Evolutionary conservation across 2,329 filamentous ascomycete genomes (phyloP).

Genomic region (Aspergillus hortae): DNA sequence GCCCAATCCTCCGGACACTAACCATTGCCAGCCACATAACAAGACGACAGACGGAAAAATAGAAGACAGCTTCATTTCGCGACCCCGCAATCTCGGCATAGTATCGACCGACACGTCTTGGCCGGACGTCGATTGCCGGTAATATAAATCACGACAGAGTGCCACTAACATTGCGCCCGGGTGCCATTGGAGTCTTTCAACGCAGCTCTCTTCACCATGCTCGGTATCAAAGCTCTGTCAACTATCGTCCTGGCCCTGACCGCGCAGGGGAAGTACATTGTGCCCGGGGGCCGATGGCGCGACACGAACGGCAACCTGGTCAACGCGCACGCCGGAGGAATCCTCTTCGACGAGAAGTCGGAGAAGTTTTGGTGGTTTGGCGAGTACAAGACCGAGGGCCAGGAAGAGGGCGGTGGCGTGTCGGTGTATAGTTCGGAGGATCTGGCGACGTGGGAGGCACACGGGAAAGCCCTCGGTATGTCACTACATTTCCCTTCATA

Average conservation of each 20-base stretch:
- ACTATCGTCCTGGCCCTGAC: constrained; percentile 2
- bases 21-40: not conserved
- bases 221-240: not conserved
- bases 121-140: not conserved
- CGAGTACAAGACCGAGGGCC: constrained; percentile 58
- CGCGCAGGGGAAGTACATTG: constrained; percentile 52
- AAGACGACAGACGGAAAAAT: constrained; percentile 12
- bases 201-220: constrained; percentile 4
- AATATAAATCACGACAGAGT: not conserved
- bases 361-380: constrained; percentile 61
- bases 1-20: not conserved
- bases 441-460: constrained; percentile 56
- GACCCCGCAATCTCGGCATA: constrained; percentile 15
- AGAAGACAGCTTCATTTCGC: constrained; percentile 6
- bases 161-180: not conserved
- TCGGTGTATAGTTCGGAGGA: constrained; percentile 61
- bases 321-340: constrained; percentile 59
- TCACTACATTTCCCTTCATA: not conserved
- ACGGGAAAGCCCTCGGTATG: constrained; percentile 55
- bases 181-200: not conserved
- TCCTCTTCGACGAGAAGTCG: constrained; percentile 51
- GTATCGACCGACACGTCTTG: constrained; percentile 11
- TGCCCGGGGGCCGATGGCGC: constrained; percentile 59
- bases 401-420: constrained; percentile 58
- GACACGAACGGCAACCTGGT: constrained; percentile 59